Evolutionary conservation across 371 early-diverging fungal species (phyloP).

Genomic region (Haplosporangium sp.): DNA sequence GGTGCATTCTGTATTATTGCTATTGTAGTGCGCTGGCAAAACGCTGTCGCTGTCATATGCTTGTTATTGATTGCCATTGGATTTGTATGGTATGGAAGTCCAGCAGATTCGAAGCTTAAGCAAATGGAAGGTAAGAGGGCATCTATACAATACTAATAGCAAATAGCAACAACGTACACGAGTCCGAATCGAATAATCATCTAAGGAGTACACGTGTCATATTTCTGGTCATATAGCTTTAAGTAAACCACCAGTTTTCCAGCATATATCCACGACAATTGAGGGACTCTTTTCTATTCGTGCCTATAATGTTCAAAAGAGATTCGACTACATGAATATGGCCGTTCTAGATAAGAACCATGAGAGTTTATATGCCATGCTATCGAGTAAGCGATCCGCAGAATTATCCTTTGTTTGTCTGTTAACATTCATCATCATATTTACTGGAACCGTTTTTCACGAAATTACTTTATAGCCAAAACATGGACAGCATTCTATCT

Average conservation of each 20-base stretch:
- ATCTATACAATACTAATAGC: constrained; percentile 15
- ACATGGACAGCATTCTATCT: constrained; percentile 70
- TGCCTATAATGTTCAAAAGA: background rate
- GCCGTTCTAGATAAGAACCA: constrained; percentile 4
- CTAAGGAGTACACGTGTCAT: background rate
- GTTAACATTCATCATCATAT: background rate
- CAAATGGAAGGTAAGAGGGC: constrained; percentile 42
- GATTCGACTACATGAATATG: constrained; percentile 6
- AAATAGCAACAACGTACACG: background rate
- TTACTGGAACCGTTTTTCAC: background rate
- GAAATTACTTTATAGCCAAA: constrained; percentile 25
- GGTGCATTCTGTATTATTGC: constrained; percentile 60
- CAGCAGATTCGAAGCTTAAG: constrained; percentile 56
- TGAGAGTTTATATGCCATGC: background rate
- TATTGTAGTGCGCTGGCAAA: constrained; percentile 58
- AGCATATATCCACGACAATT: background rate
- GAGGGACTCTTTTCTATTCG: constrained; percentile 12
- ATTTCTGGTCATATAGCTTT: background rate
- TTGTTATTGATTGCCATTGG: constrained; percentile 40
- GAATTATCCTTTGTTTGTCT: background rate
- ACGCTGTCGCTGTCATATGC: constrained; percentile 59
- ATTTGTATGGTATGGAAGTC: constrained; percentile 26
- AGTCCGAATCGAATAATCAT: constrained; percentile 17
- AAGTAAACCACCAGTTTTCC: constrained; percentile 2
- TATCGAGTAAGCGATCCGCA: background rate